Evolutionary conservation across 2,329 filamentous ascomycete genomes (phyloP).

Genomic region (Dothideomycetes sp.): DNA sequence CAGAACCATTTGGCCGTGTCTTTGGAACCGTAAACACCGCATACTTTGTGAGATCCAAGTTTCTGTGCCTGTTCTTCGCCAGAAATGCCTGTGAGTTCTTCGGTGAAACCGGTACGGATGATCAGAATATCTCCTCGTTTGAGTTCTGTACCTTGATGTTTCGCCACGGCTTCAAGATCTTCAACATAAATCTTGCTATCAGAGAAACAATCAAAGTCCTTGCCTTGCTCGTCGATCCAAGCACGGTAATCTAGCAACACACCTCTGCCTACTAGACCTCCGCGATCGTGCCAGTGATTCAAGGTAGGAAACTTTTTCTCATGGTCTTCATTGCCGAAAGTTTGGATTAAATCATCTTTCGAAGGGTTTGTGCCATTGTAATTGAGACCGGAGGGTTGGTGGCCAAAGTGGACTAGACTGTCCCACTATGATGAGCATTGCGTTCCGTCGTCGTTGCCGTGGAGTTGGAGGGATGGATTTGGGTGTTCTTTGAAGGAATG

Average conservation of each 20-base stretch:
- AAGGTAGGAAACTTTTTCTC: too few relatives aligned
- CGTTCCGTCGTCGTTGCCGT: constrained; percentile 39
- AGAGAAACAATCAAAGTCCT: constrained; percentile 48
- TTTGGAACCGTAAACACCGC: constrained; percentile 40
- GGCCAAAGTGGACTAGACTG: constrained; percentile 32
- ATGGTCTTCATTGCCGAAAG: neutral
- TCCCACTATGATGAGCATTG: constrained; percentile 41
- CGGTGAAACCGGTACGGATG: constrained; percentile 41
- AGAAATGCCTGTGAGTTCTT: neutral
- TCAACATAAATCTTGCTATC: constrained; percentile 28
- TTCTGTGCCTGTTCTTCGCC: too few relatives aligned
- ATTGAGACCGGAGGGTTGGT: constrained; percentile 11
- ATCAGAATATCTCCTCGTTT: constrained; percentile 48
- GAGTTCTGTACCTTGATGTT: constrained; percentile 36
- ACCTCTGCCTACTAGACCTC: constrained; percentile 46
- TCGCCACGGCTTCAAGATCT: constrained; percentile 36
- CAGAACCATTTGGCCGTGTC: constrained; percentile 48
- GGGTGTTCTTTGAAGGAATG: too few relatives aligned
- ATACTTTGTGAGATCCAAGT: too few relatives aligned
- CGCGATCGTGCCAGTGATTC: constrained; percentile 45
- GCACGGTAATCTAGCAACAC: constrained; percentile 48
- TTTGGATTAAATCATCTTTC: constrained; percentile 2
- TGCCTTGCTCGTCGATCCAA: constrained; percentile 49
- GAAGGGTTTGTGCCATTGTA: constrained; percentile 18
- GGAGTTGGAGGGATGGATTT: too few relatives aligned